These are phyloP conservation scores for Mycena metata DNA, from an alignment of 768 basidiomycete genomes.

Conservation along the genomic window DNA sequence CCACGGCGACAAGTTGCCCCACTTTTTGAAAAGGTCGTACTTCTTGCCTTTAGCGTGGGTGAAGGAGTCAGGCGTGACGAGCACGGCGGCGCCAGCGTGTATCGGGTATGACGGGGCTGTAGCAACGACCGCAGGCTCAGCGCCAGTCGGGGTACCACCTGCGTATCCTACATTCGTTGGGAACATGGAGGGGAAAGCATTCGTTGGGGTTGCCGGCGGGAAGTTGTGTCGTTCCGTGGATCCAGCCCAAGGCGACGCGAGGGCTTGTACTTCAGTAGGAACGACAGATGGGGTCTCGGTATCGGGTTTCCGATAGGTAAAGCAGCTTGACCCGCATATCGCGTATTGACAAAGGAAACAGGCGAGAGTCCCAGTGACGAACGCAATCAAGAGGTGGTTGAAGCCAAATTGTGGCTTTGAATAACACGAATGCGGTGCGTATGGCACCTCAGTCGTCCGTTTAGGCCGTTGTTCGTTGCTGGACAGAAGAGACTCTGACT, in stretches of 20 bases:
- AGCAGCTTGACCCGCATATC: conserved; percentile 59
- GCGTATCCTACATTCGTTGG: conserved; percentile 84
- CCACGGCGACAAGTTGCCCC: conserved; percentile 92
- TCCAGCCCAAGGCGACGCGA: conserved; percentile 79
- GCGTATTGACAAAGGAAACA: conserved; percentile 66
- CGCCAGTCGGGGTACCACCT: conserved; percentile 84
- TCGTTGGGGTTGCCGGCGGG: conserved; percentile 82
- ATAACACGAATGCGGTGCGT: conserved; percentile 36
- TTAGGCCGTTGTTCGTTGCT: conserved; percentile 23
- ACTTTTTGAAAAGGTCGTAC: conserved; percentile 80
- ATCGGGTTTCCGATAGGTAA: conserved; percentile 39
- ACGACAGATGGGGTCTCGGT: conserved; percentile 13
- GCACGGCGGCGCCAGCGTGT: conserved; percentile 76
- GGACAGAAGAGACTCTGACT: conserved; percentile 54
- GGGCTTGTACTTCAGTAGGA: conserved; percentile 39
- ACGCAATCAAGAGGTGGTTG: conserved; percentile 62
- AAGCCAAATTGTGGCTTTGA: conserved; percentile 47
- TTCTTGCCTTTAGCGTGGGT: conserved; percentile 47
- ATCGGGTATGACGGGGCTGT: conserved; percentile 86
- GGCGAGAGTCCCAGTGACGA: conserved; percentile 65
- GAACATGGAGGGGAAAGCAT: conserved; percentile 78
- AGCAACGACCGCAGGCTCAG: conserved; percentile 77
- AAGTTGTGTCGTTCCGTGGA: conserved; percentile 78
- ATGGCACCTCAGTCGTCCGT: conserved; percentile 6
- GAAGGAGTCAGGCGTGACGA: conserved; percentile 65